Conservation (phyloP, 2,329 filamentous ascomycete species). For the Xylariaceae sp. region DNA sequence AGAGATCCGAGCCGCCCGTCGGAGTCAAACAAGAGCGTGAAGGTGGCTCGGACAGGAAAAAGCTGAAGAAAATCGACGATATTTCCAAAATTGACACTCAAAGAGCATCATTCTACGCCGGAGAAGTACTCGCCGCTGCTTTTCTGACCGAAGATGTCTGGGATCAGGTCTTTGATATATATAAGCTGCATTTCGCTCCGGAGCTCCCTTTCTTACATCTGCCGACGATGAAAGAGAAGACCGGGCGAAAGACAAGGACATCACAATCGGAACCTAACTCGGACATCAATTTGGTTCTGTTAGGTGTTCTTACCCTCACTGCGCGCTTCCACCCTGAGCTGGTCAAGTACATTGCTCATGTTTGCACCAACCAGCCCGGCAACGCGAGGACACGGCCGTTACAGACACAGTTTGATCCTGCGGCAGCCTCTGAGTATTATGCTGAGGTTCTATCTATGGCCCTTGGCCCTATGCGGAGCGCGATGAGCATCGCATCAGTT, state of each 20-base stretch:
- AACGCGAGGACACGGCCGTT: constrained; percentile 30
- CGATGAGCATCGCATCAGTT: constrained; percentile 49
- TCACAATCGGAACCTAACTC: constrained; percentile 34
- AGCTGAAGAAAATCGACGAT: constrained; percentile 40
- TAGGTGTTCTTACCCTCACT: constrained; percentile 66
- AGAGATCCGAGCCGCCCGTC: constrained; percentile 36
- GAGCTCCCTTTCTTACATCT: constrained; percentile 70
- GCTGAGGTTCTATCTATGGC: constrained; percentile 53
- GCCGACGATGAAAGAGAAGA: constrained; percentile 54
- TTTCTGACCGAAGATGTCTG: constrained; percentile 62
- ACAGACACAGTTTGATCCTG: constrained; percentile 40
- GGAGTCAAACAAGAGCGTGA: constrained; percentile 38
- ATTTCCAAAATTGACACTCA: constrained; percentile 34
- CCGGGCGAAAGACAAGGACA: constrained; percentile 37
- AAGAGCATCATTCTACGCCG: constrained; percentile 35
- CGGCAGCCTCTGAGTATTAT: constrained; percentile 60
- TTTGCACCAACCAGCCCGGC: constrained; percentile 30
- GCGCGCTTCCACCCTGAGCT: constrained; percentile 63
- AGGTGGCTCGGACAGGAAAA: constrained; percentile 45
- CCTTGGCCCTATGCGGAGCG: constrained; percentile 42
- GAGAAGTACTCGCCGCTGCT: constrained; percentile 58
- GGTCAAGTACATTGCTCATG: constrained; percentile 47
- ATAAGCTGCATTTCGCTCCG: constrained; percentile 66
- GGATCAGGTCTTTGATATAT: constrained; percentile 66
- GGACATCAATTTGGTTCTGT: constrained; percentile 53